Base-by-base conservation (phyloP, 163 green algal genomes). In the Picocystis sp. region DNA sequence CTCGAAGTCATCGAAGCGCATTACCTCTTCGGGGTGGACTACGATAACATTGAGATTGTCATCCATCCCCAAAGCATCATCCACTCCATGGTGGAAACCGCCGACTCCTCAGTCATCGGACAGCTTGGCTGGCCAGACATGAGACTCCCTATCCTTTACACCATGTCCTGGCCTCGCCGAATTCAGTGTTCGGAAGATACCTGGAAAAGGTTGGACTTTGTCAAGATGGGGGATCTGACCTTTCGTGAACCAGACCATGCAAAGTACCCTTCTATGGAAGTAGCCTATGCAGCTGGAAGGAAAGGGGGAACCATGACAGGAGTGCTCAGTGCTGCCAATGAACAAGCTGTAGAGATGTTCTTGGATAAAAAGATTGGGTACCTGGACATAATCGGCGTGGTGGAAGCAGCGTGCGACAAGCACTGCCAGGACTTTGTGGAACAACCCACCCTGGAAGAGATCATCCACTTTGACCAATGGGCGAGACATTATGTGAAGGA, bases 51-150 rank as follows among this genome's bases (percentile, higher is more conserved):
- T 59, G 90, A 99, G 19, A 84, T 97, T 42, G 80, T 97, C 24
- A 92, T 99, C 61, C 90, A 99, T 75, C 89, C 89, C 3, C 90
- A 99, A 80, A 91, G 74, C 60, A 99, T 99, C 78, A 92, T 99
- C 63, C 90, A 99, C 76, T 95, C 82, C 60, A 96, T 98, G 88
- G 78, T 97, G 42, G 90, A 97, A 74, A 96, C 86, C 0, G 65
- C 77, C n/a, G 90, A 99, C 74, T 87, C 70, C 1, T 91, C 75
- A 2, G 81, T 99, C 25, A 71, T 99, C 24, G 90, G 81, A 14
- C 86, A 94, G 74, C 70, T 94, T 45, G 85, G 85, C 42, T 93
- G 81, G 82, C 90, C 90, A 10, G 87, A 96, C 79, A 99, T 99
- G 90, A 76, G 83, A 2, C 78, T 97, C 56, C 90, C 90, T 43